phyloP scores from a whole-genome alignment of 352 stramenopile genomes.

The Phytophthora podocarpi region DNA sequence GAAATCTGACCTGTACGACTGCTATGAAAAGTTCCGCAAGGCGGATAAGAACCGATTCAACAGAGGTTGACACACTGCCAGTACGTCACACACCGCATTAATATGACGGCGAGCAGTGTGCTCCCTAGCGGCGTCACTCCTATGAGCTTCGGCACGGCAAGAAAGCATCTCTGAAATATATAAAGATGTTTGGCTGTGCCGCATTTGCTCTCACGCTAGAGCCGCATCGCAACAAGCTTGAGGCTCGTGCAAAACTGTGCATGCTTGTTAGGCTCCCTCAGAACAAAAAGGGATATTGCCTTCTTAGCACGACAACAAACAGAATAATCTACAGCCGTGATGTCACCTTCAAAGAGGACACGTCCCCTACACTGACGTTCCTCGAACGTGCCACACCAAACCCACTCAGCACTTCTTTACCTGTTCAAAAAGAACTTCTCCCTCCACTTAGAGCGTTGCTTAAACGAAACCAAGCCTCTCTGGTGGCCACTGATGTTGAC shows the following conservation, averaged over 20 bases:
- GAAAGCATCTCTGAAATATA: conserved; percentile 9
- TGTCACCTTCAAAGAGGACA: background rate
- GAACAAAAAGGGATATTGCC: conserved; percentile 23
- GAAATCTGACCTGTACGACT: conserved; percentile 1
- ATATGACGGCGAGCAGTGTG: background rate
- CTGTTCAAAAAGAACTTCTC: conserved; percentile 3
- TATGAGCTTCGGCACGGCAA: conserved; percentile 14
- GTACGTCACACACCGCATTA: too few species aligned
- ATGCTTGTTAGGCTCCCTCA: conserved; percentile 14
- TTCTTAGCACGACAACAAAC: conserved; percentile 8
- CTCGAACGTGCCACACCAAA: too few species aligned
- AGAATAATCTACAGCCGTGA: conserved; percentile 15
- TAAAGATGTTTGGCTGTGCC: conserved; percentile 20
- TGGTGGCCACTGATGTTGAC: too few species aligned
- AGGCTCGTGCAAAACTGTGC: background rate
- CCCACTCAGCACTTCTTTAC: background rate
- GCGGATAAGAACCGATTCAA: too few species aligned
- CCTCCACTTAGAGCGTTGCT: background rate
- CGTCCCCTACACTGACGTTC: background rate
- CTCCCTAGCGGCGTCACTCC: background rate
- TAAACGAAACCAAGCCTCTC: too few species aligned
- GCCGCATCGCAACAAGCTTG: conserved; percentile 9
- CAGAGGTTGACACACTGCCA: too few species aligned
- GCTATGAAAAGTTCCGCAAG: too few species aligned
- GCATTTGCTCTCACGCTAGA: conserved; percentile 13